These are phyloP conservation scores for Tuber borchii DNA, from an alignment of 495 filamentous ascomycete species.

Conservation along the genomic window DNA sequence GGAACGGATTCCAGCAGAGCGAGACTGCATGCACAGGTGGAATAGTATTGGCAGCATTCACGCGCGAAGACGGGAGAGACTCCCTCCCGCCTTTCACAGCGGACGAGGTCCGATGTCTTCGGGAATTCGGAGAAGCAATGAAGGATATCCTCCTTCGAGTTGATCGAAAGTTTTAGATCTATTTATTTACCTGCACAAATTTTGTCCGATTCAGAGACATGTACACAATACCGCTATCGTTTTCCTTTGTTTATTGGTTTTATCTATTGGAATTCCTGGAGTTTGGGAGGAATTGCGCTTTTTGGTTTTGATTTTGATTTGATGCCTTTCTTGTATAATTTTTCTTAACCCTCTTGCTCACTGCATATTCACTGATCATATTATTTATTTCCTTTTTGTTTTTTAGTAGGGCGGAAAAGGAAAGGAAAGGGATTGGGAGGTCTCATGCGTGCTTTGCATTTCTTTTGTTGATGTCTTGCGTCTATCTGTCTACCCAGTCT, in stretches of 20 bases:
- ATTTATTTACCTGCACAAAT: not conserved
- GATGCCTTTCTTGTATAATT: constrained; percentile 10
- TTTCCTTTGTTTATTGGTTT: constrained; percentile 10
- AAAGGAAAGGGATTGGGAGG: not conserved
- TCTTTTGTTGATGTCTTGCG: not conserved
- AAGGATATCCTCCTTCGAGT: constrained; percentile 38
- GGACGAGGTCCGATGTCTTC: constrained; percentile 38
- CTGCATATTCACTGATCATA: not conserved
- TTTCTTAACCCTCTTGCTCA: not conserved
- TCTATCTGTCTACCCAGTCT: constrained; percentile 17
- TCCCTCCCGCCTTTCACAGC: constrained; percentile 26
- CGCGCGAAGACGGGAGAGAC: constrained; percentile 19
- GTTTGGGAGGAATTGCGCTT: constrained; percentile 20
- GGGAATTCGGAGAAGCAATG: constrained; percentile 42
- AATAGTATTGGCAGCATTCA: constrained; percentile 41
- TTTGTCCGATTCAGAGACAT: constrained; percentile 8
- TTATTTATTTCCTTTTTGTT: not conserved
- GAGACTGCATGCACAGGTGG: constrained; percentile 31
- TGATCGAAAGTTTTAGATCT: constrained; percentile 24
- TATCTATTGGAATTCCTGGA: not conserved
- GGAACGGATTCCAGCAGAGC: constrained; percentile 4
- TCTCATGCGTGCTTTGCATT: not conserved
- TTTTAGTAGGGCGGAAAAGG: not conserved
- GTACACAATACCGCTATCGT: constrained; percentile 6
- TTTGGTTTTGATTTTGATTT: constrained; percentile 13